phyloP scores from a whole-genome alignment of 371 early-diverging fungal genomes.

The Dichotomocladium elegans region DNA sequence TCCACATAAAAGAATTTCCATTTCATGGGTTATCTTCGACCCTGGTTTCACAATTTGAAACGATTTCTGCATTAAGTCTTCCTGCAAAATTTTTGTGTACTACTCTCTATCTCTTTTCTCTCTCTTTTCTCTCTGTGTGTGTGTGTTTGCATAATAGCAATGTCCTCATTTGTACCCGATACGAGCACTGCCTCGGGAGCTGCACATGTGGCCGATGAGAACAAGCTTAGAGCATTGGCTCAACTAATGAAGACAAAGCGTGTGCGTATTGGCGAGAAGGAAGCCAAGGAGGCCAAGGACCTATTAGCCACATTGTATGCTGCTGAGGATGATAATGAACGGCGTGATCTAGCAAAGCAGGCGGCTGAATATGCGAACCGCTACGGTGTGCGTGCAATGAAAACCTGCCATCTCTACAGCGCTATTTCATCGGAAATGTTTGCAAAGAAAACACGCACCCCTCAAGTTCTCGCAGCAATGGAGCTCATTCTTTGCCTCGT shows the following conservation, averaged over 20 bases:
- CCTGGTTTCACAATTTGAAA: not conserved
- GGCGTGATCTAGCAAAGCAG: slow-evolving; percentile 4
- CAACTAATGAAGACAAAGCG: slow-evolving; percentile 30
- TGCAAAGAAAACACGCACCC: slow-evolving; percentile 12
- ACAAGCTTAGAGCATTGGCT: slow-evolving; percentile 26
- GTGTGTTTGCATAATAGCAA: not conserved
- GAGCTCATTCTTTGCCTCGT: slow-evolving; percentile 1
- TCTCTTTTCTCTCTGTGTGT: slow-evolving; percentile 1
- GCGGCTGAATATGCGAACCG: slow-evolving; percentile 4
- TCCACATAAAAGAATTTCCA: not conserved
- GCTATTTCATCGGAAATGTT: slow-evolving; percentile 14
- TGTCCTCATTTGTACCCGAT: slow-evolving; percentile 26
- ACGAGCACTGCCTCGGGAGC: slow-evolving; percentile 41
- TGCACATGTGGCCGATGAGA: slow-evolving; percentile 33
- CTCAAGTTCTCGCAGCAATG: slow-evolving; percentile 9
- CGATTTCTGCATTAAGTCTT: not conserved
- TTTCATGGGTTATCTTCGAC: not conserved
- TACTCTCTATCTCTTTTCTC: slow-evolving; percentile 3
- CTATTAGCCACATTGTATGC: slow-evolving; percentile 8
- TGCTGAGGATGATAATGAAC: slow-evolving; percentile 4
- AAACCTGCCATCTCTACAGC: slow-evolving; percentile 15
- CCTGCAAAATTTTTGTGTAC: not conserved
- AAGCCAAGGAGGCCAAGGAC: slow-evolving; percentile 28
- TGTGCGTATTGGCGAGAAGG: slow-evolving; percentile 38
- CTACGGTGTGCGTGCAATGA: slow-evolving; percentile 17